Evolutionary conservation across 2,329 filamentous ascomycete species (phyloP), one percentile per base, ranked within the genome.

Genomic region (Microascus cirrosus): DNA sequence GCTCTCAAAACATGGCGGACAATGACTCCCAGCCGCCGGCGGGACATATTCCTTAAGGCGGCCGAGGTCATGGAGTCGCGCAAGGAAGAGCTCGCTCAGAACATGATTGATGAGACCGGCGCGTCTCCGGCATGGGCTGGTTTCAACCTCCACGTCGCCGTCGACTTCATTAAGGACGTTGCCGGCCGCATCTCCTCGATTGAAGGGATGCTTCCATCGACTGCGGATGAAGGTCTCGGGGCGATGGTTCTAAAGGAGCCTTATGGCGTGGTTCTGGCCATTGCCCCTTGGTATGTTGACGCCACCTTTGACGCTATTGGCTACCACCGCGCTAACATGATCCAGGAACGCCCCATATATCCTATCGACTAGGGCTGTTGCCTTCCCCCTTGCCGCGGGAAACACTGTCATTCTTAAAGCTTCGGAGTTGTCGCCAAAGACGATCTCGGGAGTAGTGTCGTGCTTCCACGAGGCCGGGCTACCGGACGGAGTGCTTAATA

Each of bases 341-440:
- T 45, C 25, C 56, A 82, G 80, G 79, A 83, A 85, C 62, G 78
- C 81, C 1, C 75, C 80, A 1, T 77, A 79, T 61, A 77, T 83
- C 59, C 73, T 85, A 12, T 79, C 78, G 20, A 66, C 76, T 28
- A 74, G 82, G 51, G 69, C 78, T 3, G 78, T 89, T 24, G 71
- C 78, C 11, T 82, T 80, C 61, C 84, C 90, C 2, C 74, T 94
- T 3, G 90, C 90, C 2, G 83, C 82, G 0, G 89, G 89, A n/a
- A 92, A 92, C 70, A 90, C 88, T 0, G 79, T 82, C 20, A 77
- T 93, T 13, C 72, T 92, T 60, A 93, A 92, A 69, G 86, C 80
- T 1, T 82, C 84, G 4, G 89, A 93, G 68, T 65, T 83, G 10
- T 79, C 82, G 2, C 89, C 89, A 1, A 80, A 81, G 54, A 82